A percentile compares a stretch with the other conserved stretches of the same genome.
These are phyloP conservation scores for Pleurotus platypus DNA, from an alignment of 768 basidiomycete genomes.

Conservation along the genomic window DNA sequence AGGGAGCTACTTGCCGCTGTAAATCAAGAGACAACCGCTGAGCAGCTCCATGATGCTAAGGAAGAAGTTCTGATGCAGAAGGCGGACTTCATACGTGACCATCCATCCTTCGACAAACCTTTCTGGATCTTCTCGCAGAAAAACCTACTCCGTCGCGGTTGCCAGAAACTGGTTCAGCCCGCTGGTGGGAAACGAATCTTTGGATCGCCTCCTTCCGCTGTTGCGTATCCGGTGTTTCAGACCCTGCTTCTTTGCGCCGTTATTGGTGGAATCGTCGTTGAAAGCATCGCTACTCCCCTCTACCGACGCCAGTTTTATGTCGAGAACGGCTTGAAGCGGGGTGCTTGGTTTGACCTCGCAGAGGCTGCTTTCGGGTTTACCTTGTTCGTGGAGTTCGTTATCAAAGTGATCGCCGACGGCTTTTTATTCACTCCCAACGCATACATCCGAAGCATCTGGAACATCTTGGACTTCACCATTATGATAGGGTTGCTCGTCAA, in stretches of 20 bases:
- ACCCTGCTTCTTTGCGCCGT: conserved; percentile 71
- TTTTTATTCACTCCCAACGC: conserved; percentile 89
- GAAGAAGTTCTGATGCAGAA: conserved; percentile 73
- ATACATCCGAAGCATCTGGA: conserved; percentile 91
- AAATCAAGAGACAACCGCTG: conserved; percentile 46
- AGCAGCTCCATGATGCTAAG: conserved; percentile 57
- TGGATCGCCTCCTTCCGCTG: conserved; percentile 64
- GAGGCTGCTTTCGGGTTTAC: conserved; percentile 69
- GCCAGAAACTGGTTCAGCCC: conserved; percentile 81
- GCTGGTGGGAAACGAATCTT: conserved; percentile 84
- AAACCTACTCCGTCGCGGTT: conserved; percentile 65
- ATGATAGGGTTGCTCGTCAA: conserved; percentile 76
- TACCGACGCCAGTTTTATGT: conserved; percentile 75
- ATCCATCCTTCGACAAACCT: conserved; percentile 86
- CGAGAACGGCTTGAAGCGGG: conserved; percentile 53
- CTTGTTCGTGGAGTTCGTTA: conserved; percentile 76
- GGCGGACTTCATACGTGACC: conserved; percentile 83
- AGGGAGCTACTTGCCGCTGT: conserved; percentile 71
- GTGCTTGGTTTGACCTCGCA: conserved; percentile 85
- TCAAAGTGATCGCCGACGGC: conserved; percentile 93
- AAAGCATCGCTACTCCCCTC: conserved; percentile 77
- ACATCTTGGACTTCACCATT: conserved; percentile 84
- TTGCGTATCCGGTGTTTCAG: conserved; percentile 72
- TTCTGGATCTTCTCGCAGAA: conserved; percentile 88
- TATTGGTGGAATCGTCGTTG: conserved; percentile 77